Base-by-base conservation (phyloP, 768 basidiomycete species). In the Termitomyces sp. region DNA sequence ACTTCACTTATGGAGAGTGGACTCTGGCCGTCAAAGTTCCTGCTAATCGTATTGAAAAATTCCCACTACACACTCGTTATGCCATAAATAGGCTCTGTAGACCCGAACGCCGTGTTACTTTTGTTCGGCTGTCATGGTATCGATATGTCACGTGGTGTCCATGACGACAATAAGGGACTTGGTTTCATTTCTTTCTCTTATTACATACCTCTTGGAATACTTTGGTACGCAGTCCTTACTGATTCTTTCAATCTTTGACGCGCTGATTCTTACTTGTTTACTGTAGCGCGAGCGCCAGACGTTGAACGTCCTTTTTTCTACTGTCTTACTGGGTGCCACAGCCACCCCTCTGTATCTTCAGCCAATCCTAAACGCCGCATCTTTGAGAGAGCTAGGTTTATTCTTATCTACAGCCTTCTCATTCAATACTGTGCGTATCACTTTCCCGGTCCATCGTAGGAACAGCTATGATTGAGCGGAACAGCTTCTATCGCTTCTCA, bases 271-370 rank as follows among this genome's bases (percentile, higher is more conserved):
- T 66, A 63, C 17, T 55, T 9, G 7, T 1, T 55, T 32, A 31
- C 42, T 9, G 10, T 17, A 79, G 84, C 77, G 77, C 81, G 74
- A 79, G 73, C 73, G 67, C 74, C 72, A 77, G 87, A 77, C 88
- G 88, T 89, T 84, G 88, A 89, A 71, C 88, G 87, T 85, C 86
- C 72, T 77, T 74, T 70, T 70, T 69, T 70, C 75, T 71, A 70
- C 4, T 11, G 15, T 68, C 68, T 65, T 60, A 65, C 60, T 72
- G 68, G 79, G 79, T 75, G 73, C 78, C 79, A 72, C 71, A 76
- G 74, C 73, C 73, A 63, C 73, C 25, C 25, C 77, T 76, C 72
- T 76, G 71, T 74, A 70, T 68, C 67, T 74, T 72, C 71, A 67
- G 46, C 60, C 43, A 62, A 56, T 47, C 59, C 65, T 65, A 72